Evolutionary conservation across 2,329 filamentous ascomycete genomes (phyloP).

Genomic region (Ophiostoma ulmi): DNA sequence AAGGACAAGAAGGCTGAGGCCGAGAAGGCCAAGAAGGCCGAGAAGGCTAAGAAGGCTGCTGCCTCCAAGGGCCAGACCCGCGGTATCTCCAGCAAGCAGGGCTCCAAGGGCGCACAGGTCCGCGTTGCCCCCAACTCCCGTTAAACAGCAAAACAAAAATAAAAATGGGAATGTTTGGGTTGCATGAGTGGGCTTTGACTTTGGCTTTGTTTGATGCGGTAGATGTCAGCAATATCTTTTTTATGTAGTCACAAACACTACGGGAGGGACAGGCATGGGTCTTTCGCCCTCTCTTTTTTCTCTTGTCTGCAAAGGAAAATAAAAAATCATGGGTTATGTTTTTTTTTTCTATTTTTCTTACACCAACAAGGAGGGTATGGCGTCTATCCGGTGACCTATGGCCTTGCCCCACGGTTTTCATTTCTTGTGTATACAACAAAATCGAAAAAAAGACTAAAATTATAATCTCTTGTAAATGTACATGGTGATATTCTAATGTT

Average conservation of each 20-base stretch:
- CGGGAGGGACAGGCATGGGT: slow-evolving; percentile 16
- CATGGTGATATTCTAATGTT: neutral
- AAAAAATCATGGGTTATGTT: slow-evolving; percentile 17
- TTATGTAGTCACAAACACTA: slow-evolving; percentile 16
- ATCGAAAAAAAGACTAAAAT: slow-evolving; percentile 4
- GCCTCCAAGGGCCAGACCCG: slow-evolving; percentile 71
- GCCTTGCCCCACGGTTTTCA: neutral
- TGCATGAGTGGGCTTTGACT: slow-evolving; percentile 15
- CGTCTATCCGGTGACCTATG: neutral
- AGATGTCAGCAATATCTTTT: slow-evolving; percentile 18
- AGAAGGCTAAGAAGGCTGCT: slow-evolving; percentile 89
- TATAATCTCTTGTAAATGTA: neutral
- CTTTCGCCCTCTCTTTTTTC: slow-evolving; percentile 16
- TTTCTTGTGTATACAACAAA: neutral
- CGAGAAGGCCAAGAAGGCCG: slow-evolving; percentile 92
- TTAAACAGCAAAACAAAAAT: slow-evolving; percentile 47
- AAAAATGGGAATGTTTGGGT: slow-evolving; percentile 18
- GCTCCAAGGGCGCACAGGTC: slow-evolving; percentile 78
- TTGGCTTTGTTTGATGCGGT: slow-evolving; percentile 15
- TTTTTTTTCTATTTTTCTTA: neutral
- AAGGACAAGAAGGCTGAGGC: slow-evolving; percentile 96
- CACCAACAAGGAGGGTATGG: neutral
- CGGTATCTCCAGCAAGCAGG: slow-evolving; percentile 93
- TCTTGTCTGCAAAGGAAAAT: slow-evolving; percentile 13
- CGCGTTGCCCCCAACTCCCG: slow-evolving; percentile 85